These are phyloP conservation scores for Hyphopichia buzzinii DNA, from an alignment of 1,139 yeast genomes.

Conservation along the genomic window DNA sequence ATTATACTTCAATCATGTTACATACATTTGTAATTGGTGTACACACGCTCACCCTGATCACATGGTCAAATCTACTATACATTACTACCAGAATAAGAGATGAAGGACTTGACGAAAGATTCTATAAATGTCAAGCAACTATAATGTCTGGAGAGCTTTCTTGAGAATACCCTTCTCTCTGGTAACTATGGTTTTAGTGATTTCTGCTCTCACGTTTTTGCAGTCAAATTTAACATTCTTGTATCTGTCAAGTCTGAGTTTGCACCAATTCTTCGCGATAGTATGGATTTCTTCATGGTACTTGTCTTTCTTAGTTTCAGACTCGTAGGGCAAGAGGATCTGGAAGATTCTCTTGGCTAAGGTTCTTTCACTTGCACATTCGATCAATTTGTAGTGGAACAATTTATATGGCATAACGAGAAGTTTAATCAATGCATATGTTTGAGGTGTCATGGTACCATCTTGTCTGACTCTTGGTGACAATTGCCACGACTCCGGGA, in stretches of 20 bases:
- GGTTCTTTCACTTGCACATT: constrained; percentile 12
- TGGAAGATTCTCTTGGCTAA: constrained; percentile 15
- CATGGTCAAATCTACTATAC: too few species aligned
- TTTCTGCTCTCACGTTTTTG: constrained; percentile 8
- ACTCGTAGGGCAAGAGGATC: constrained; percentile 10
- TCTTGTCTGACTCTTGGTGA: constrained; percentile 21
- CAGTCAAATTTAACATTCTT: constrained; percentile 3
- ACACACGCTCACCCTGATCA: too few species aligned
- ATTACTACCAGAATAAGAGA: too few species aligned
- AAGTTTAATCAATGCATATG: constrained; percentile 24
- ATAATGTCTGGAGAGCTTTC: background rate
- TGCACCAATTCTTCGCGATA: constrained; percentile 21
- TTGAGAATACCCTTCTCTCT: constrained; percentile 16
- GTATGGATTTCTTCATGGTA: constrained; percentile 12
- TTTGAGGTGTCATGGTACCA: constrained; percentile 25
- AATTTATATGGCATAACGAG: constrained; percentile 23
- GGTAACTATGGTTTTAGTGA: constrained; percentile 11
- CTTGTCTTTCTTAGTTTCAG: constrained; percentile 4
- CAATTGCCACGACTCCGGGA: constrained; percentile 30
- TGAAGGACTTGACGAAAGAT: too few species aligned
- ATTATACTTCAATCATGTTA: too few species aligned
- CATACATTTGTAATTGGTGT: too few species aligned
- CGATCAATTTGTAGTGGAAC: constrained; percentile 17
- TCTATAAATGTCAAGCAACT: background rate
- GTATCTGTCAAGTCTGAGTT: constrained; percentile 17